These are phyloP conservation scores for Collybia mongolica DNA, from an alignment of 768 basidiomycete genomes.

Conservation along the genomic window DNA sequence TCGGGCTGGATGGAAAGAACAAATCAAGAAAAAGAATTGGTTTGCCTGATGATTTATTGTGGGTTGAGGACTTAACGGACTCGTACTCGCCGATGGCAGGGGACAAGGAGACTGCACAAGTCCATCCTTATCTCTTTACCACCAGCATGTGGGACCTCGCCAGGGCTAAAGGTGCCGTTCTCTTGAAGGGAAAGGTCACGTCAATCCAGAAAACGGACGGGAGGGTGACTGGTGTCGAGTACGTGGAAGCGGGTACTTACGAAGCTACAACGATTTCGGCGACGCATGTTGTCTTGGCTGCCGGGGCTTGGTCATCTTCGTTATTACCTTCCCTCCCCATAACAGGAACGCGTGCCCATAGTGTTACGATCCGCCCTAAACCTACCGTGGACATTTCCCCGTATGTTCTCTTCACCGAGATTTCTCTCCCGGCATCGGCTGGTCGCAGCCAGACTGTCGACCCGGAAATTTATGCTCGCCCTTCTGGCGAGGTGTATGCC, in stretches of 20 bases:
- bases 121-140: constrained; percentile 76
- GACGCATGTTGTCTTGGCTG: constrained; percentile 71
- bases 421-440: constrained; percentile 29
- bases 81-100: constrained; percentile 61
- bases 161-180: constrained; percentile 45
- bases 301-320: constrained; percentile 84
- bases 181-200: constrained; percentile 46
- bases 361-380: constrained; percentile 59
- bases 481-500: constrained; percentile 67
- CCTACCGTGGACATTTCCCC: constrained; percentile 52
- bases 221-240: constrained; percentile 50
- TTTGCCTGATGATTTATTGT: constrained; percentile 50
- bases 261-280: constrained; percentile 42
- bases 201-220: constrained; percentile 38
- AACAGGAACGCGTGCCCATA: constrained; percentile 67
- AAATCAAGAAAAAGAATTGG: constrained; percentile 25
- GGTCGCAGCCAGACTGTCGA: constrained; percentile 28
- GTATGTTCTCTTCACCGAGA: constrained; percentile 84
- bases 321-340: constrained; percentile 60
- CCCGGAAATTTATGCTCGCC: constrained; percentile 75
- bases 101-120: constrained; percentile 65
- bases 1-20: constrained; percentile 37
- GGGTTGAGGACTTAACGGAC: constrained; percentile 60
- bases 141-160: constrained; percentile 70
- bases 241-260: constrained; percentile 26